Evolutionary conservation across 805 yeast species (phyloP).

Genomic region (Sungouiozyma ichnusensis): DNA sequence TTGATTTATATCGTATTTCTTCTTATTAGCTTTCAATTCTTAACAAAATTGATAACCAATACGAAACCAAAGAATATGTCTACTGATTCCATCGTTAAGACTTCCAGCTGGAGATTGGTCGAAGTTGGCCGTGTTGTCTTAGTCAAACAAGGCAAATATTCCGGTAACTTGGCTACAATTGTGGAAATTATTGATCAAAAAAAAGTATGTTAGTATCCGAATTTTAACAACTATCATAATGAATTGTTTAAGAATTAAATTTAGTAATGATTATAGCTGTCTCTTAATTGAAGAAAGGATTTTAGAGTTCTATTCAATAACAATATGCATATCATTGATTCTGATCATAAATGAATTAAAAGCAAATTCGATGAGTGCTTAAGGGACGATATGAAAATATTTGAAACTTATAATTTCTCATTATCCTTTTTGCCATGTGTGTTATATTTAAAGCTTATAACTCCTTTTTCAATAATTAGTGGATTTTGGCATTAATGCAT

Average conservation of each 20-base stretch:
- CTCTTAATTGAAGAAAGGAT: not conserved
- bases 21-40: not conserved
- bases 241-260: not conserved
- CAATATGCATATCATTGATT: no score
- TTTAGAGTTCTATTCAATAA: not conserved
- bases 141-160: constrained; percentile 60
- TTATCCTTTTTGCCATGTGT: not conserved
- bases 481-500: no score
- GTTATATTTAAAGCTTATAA: no score
- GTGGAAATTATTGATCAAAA: constrained; percentile 98
- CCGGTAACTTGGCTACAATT: constrained; percentile 85
- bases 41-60: constrained; percentile 2
- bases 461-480: no score
- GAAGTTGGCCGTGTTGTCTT: constrained; percentile 98
- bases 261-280: not conserved
- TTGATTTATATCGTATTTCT: not conserved
- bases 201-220: constrained; percentile 70
- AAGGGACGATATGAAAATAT: no score
- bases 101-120: constrained; percentile 98
- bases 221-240: not conserved
- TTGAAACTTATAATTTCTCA: no score
- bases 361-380: no score
- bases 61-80: constrained; percentile 36
- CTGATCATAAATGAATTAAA: no score
- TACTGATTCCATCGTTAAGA: constrained; percentile 68